Evolutionary conservation across 2,329 filamentous ascomycete species (phyloP).

Genomic region (Botryotinia calthae): DNA sequence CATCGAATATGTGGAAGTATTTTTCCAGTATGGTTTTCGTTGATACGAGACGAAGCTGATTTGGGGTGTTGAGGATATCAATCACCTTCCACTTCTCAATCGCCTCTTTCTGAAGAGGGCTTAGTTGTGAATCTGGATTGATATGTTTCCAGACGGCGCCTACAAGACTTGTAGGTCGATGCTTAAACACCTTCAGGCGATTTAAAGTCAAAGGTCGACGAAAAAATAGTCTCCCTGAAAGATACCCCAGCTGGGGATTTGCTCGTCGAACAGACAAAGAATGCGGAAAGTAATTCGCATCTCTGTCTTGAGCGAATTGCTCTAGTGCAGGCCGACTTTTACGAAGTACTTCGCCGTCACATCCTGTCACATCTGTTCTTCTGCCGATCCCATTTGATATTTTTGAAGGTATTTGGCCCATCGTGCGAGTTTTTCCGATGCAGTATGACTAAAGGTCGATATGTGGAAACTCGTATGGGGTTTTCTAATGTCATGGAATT

Average conservation of each 20-base stretch:
- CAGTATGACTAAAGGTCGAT: background rate
- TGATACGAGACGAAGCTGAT: background rate
- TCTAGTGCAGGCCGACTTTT: background rate
- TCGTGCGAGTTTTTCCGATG: background rate
- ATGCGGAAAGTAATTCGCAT: background rate
- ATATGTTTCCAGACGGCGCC: background rate
- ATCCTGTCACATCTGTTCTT: background rate
- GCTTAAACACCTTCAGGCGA: background rate
- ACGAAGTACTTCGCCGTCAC: background rate
- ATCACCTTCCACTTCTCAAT: background rate
- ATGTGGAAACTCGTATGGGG: background rate
- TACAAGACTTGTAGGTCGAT: background rate
- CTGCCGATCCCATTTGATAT: background rate
- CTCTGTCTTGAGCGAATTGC: background rate
- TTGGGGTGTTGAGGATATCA: background rate
- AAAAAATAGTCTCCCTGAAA: background rate
- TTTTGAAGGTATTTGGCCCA: slow-evolving; percentile 1
- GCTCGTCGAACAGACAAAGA: background rate
- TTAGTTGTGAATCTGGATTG: background rate
- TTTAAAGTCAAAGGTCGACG: background rate
- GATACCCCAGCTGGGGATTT: background rate
- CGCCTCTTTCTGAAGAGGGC: background rate
- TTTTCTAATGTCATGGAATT: background rate
- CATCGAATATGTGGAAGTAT: slow-evolving; percentile 6
- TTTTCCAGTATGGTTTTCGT: background rate